A percentile compares a stretch with the other conserved stretches of the same genome.
phyloP scores from a whole-genome alignment of 257 asterid genomes.

The Ballota nigra region DNA sequence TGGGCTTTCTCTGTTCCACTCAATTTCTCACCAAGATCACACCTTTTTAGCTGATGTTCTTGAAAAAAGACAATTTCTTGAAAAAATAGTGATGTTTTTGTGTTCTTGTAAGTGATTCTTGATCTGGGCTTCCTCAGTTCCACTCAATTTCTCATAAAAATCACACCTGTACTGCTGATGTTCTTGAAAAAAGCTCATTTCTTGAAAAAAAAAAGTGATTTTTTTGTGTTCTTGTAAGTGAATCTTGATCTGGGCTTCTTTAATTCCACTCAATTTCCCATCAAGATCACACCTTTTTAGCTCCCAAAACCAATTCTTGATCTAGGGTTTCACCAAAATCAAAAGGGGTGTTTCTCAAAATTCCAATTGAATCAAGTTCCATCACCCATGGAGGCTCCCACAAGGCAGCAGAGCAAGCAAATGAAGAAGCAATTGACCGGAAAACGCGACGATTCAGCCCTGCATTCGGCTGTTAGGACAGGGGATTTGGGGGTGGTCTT shows the following conservation, averaged over 20 bases:
- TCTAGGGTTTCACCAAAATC: background rate
- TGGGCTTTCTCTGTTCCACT: slow-evolving; percentile 25
- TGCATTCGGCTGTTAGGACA: slow-evolving; percentile 66
- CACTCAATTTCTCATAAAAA: too few relatives aligned
- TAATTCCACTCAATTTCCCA: slow-evolving; percentile 9
- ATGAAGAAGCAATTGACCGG: slow-evolving; percentile 67
- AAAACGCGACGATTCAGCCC: slow-evolving; percentile 56
- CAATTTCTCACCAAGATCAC: slow-evolving; percentile 14
- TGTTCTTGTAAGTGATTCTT: too few relatives aligned
- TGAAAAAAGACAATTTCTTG: too few relatives aligned
- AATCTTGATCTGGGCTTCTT: slow-evolving; percentile 30
- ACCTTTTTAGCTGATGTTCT: slow-evolving; percentile 23
- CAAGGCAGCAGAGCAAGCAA: slow-evolving; percentile 38
- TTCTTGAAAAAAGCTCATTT: too few relatives aligned
- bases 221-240: too few relatives aligned
- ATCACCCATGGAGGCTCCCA: slow-evolving; percentile 28
- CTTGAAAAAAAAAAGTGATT: too few relatives aligned
- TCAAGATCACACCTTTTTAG: slow-evolving; percentile 23
- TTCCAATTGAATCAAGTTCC: slow-evolving; percentile 3
- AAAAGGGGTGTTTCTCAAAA: background rate
- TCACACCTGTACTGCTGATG: too few relatives aligned
- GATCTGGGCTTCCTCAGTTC: too few relatives aligned
- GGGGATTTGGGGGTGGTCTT: slow-evolving; percentile 44
- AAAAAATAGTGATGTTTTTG: too few relatives aligned
- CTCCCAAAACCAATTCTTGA: slow-evolving; percentile 5